Base-by-base conservation (phyloP, 768 basidiomycete genomes). In the Jaapia argillacea region DNA sequence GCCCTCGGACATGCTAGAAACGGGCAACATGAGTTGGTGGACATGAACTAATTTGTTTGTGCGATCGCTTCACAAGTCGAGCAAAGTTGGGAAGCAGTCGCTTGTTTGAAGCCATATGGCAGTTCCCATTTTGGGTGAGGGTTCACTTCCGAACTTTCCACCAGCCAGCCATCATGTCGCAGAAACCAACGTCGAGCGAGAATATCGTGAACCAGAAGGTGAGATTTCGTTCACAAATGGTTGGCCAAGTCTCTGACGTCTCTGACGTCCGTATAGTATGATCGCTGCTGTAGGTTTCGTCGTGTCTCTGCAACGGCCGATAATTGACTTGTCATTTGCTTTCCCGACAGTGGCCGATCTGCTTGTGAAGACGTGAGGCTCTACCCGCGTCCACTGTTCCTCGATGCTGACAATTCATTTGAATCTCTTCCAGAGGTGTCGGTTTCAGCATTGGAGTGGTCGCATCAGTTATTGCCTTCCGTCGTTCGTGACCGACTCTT, bases 131-230 rank as follows among this genome's bases (percentile, higher is more conserved):
- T n/a, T n/a, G 31, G 10, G 31, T 33, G 10, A 33, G 10, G 10
- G 31, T 16, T 33, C 10, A 33, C 31, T 33, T 27, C 35, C 36
- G 36, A 45, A 38, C 48, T 51, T 46, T 37, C 39, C 27, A 28
- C 27, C n/a, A n/a, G n/a, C 48, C 41, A 25, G 48, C 39, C 40
- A 50, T 49, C 58, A 70, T 77, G 61, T 69, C 79, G 24, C 59
- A 75, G 47, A 82, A 81, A 64, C 72, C 82, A 42, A 60, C 79
- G 40, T 81, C 89, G 43, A 93, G 87, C 66, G 93, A 97, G 69
- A 85, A 94, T 61, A 75, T 87, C 54, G 70, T 96, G 50, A 80
- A 79, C 23, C 81, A 90, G 66, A 97, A 97, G 81, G 93, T 87
- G 43, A 36, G 55, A 41, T 38, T 10, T 25, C 4, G 14, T 22